Evolutionary conservation across 1,139 yeast genomes (phyloP).

Genomic region (Diutina sp.): DNA sequence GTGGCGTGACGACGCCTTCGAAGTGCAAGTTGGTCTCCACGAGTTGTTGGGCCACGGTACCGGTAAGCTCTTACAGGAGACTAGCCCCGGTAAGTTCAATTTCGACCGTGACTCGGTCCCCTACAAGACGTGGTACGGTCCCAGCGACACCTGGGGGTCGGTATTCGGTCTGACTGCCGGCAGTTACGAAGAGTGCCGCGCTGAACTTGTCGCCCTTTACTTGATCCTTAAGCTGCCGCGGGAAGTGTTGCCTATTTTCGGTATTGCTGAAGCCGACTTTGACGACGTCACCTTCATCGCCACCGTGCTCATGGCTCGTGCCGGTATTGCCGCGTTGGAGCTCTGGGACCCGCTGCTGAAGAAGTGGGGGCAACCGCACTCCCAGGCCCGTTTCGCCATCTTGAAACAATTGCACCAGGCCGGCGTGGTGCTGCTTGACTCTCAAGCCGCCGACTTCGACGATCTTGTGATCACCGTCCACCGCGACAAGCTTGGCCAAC

Average conservation of each 20-base stretch:
- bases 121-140: constrained; percentile 53
- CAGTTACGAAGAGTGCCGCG: constrained; percentile 85
- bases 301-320: constrained; percentile 74
- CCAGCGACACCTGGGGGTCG: constrained; percentile 86
- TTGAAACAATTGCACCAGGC: constrained; percentile 65
- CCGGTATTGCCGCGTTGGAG: constrained; percentile 72
- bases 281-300: constrained; percentile 54
- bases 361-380: constrained; percentile 95
- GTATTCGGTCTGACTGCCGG: constrained; percentile 74
- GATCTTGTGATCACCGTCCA: constrained; percentile 54
- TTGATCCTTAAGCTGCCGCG: constrained; percentile 50
- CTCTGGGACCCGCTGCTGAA: constrained; percentile 72
- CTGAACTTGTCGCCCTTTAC: constrained; percentile 80
- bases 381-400: constrained; percentile 85
- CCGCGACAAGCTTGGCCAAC: constrained; percentile 44
- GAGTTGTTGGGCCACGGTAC: constrained; percentile 90
- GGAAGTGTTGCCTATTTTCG: constrained; percentile 60
- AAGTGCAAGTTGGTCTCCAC: constrained; percentile 87
- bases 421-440: constrained; percentile 44
- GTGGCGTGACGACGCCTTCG: constrained; percentile 75
- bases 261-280: constrained; percentile 46
- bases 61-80: constrained; percentile 65
- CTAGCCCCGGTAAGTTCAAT: constrained; percentile 51
- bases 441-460: constrained; percentile 31
- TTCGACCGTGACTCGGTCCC: constrained; percentile 55